Evolutionary conservation across 192 early-diverging fungal species (phyloP).

Genomic region (Backusella tuberculispora): DNA sequence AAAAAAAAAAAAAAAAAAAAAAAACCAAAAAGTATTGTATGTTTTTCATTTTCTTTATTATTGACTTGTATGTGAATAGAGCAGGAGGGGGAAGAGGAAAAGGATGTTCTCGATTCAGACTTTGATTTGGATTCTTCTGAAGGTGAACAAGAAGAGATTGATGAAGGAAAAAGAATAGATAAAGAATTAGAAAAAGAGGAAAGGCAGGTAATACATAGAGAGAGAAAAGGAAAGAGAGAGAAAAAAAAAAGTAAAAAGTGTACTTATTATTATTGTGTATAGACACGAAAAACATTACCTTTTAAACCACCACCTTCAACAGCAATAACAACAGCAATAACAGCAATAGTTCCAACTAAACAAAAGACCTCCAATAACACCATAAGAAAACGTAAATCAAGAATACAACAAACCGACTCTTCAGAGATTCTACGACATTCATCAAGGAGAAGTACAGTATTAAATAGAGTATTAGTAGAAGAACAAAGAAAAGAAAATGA

Average conservation of each 20-base stretch:
- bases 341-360: not conserved
- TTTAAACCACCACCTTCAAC: slow-evolving; percentile 19
- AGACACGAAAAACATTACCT: slow-evolving; percentile 20
- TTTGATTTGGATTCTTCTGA: slow-evolving; percentile 55
- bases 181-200: slow-evolving; percentile 41
- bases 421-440: slow-evolving; percentile 48
- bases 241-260: no score
- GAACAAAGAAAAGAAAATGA: slow-evolving; percentile 41
- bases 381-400: not conserved
- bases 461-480: slow-evolving; percentile 53
- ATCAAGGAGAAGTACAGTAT: slow-evolving; percentile 50
- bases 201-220: slow-evolving; percentile 33
- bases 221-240: no score
- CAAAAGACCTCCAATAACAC: no score
- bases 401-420: slow-evolving; percentile 12
- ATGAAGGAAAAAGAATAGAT: slow-evolving; percentile 39
- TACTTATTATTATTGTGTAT: not conserved
- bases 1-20: slow-evolving; percentile 27
- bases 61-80: not conserved
- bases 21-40: not conserved
- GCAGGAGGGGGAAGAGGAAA: slow-evolving; percentile 35
- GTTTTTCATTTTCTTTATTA: not conserved
- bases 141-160: slow-evolving; percentile 49
- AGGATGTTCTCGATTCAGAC: slow-evolving; percentile 60
- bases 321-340: not conserved